Evolutionary conservation across 1,284 basidiomycete species (phyloP).

Genomic region (Irpex rosettiformis): DNA sequence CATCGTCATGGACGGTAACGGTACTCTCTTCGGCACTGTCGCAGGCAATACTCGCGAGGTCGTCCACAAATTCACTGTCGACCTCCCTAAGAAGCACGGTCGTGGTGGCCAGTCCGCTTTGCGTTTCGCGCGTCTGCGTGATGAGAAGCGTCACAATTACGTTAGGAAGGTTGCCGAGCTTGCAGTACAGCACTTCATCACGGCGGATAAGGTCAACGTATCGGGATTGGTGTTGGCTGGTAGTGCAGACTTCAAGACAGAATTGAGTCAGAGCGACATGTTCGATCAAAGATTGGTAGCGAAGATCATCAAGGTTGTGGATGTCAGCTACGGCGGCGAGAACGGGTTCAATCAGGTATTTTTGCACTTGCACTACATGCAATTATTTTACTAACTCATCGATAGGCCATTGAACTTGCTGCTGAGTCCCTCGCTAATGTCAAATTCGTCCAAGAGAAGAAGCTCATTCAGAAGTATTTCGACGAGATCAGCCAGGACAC

Average conservation of each 20-base stretch:
- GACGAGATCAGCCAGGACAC: conserved; percentile 99
- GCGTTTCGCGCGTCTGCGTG: conserved; percentile 99
- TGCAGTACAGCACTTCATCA: conserved; percentile 98
- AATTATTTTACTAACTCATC: not conserved
- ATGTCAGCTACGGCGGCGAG: conserved; percentile 98
- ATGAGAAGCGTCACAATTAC: conserved; percentile 99
- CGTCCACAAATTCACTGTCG: conserved; percentile 98
- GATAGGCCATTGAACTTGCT: conserved; percentile 92
- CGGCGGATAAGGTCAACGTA: conserved; percentile 97
- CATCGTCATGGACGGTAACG: conserved; percentile 99
- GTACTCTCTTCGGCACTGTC: conserved; percentile 93
- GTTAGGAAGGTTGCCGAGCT: conserved; percentile 98
- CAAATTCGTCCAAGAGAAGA: conserved; percentile 99
- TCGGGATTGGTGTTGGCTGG: conserved; percentile 97
- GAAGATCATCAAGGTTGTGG: conserved; percentile 96
- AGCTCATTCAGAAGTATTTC: conserved; percentile 96
- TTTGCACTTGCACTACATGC: too few species aligned
- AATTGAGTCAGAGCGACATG: conserved; percentile 94
- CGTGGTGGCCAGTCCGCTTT: conserved; percentile 99
- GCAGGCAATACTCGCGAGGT: conserved; percentile 97
- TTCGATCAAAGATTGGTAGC: conserved; percentile 87
- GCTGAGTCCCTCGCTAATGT: conserved; percentile 96
- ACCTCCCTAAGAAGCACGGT: conserved; percentile 99
- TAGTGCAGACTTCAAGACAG: conserved; percentile 98
- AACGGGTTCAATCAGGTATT: conserved; percentile 96